These are phyloP conservation scores for Penstemon eatonii DNA, from an alignment of 257 asterid species.

Conservation along the genomic window DNA sequence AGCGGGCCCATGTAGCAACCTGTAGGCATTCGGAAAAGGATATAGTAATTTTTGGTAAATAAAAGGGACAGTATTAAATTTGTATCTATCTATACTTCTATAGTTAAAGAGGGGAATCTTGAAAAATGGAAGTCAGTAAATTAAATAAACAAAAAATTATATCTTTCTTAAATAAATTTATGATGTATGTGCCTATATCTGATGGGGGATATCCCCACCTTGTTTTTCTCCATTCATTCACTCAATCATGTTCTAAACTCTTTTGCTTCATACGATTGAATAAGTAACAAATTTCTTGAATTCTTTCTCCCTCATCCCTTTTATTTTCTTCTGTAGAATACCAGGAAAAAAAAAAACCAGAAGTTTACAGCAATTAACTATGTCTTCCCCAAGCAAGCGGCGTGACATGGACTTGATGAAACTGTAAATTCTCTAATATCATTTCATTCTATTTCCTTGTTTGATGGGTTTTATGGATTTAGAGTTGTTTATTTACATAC, in stretches of 20 bases:
- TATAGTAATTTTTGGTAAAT: neutral
- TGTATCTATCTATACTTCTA: neutral
- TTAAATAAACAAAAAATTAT: neutral
- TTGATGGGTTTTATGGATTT: slow-evolving; percentile 18
- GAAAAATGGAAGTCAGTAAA: slow-evolving; percentile 20
- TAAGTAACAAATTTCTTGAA: slow-evolving; percentile 27
- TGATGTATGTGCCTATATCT: too few relatives aligned
- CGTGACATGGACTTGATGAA: slow-evolving; percentile 99
- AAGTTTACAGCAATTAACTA: slow-evolving; percentile 31
- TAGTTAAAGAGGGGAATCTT: slow-evolving; percentile 19
- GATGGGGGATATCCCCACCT: neutral
- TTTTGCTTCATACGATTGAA: slow-evolving; percentile 25
- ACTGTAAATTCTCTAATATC: slow-evolving; percentile 49
- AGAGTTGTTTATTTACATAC: slow-evolving; percentile 4
- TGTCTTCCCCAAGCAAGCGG: slow-evolving; percentile 99
- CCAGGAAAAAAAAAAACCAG: neutral
- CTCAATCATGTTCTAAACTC: slow-evolving; percentile 1
- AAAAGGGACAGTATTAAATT: neutral
- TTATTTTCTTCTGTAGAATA: slow-evolving; percentile 8
- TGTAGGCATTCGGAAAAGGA: too few relatives aligned
- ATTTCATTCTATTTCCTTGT: slow-evolving; percentile 8
- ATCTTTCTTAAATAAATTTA: neutral
- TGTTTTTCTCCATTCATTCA: slow-evolving; percentile 31
- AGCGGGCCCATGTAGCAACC: too few relatives aligned
- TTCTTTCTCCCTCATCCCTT: slow-evolving; percentile 18